Percentiles rank a stretch among this genome's conserved stretches.
Evolutionary conservation across 2,329 filamentous ascomycete genomes (phyloP).

Genomic region (Aschersonia sp.): DNA sequence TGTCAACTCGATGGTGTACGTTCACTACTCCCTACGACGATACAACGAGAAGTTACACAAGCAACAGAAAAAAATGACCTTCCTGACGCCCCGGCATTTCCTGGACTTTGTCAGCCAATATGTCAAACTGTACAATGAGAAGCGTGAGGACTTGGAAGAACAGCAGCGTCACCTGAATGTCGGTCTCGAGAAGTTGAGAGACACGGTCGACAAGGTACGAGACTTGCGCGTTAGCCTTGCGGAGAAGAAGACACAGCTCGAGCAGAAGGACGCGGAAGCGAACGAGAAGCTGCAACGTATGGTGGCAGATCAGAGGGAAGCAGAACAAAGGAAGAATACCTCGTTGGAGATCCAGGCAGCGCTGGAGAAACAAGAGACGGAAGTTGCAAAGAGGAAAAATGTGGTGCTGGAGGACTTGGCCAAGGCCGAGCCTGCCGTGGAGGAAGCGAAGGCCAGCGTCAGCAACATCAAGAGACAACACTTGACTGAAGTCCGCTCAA

Average conservation of each 20-base stretch:
- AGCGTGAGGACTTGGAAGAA: slow-evolving; percentile 95
- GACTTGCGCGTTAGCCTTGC: slow-evolving; percentile 83
- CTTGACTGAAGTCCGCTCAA: slow-evolving; percentile 91
- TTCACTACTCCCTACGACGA: slow-evolving; percentile 83
- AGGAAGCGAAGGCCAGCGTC: slow-evolving; percentile 88
- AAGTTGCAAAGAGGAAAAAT: slow-evolving; percentile 70
- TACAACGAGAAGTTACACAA: slow-evolving; percentile 82
- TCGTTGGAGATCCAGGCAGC: slow-evolving; percentile 81
- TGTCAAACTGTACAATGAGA: slow-evolving; percentile 93
- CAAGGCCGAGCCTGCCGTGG: slow-evolving; percentile 81
- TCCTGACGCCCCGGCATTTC: slow-evolving; percentile 91
- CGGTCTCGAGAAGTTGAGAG: slow-evolving; percentile 89
- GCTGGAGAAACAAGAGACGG: slow-evolving; percentile 77
- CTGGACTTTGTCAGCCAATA: slow-evolving; percentile 97
- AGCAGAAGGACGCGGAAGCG: slow-evolving; percentile 86
- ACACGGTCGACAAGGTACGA: slow-evolving; percentile 94
- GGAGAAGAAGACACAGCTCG: slow-evolving; percentile 85
- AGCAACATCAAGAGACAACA: slow-evolving; percentile 98
- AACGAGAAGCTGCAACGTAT: slow-evolving; percentile 96
- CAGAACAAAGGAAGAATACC: slow-evolving; percentile 76
- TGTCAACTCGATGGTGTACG: slow-evolving; percentile 97
- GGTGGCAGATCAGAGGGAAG: slow-evolving; percentile 90
- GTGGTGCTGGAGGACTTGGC: slow-evolving; percentile 81
- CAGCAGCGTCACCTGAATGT: slow-evolving; percentile 98
- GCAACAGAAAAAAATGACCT: slow-evolving; percentile 86